Conservation (phyloP, 2,329 filamentous ascomycete genomes). For the Triangularia setosa region DNA sequence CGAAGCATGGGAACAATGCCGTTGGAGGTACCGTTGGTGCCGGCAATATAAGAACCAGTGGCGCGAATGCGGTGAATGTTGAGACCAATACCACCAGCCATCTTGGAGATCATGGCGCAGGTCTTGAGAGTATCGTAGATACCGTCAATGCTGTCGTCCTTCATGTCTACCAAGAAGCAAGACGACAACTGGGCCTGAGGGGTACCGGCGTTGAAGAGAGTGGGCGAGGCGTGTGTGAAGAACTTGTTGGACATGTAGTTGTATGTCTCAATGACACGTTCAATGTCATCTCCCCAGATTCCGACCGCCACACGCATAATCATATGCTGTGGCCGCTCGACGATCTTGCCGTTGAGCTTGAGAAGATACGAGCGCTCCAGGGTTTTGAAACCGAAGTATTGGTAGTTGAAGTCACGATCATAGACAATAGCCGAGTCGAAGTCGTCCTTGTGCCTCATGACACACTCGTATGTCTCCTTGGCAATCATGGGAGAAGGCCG, state of each 20-base stretch:
- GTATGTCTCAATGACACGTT: constrained; percentile 95
- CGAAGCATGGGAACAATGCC: constrained; percentile 96
- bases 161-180: constrained; percentile 99
- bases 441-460: constrained; percentile 95
- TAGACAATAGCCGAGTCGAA: constrained; percentile 99
- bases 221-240: constrained; percentile 97
- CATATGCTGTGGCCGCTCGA: constrained; percentile 97
- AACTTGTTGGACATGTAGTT: constrained; percentile 98
- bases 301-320: constrained; percentile 99
- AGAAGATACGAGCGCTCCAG: constrained; percentile 96
- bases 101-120: constrained; percentile 99
- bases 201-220: constrained; percentile 96
- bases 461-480: constrained; percentile 80
- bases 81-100: constrained; percentile 93
- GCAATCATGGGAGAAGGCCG: constrained; percentile 91
- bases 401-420: constrained; percentile 99
- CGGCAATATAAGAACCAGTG: constrained; percentile 95
- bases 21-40: constrained; percentile 97
- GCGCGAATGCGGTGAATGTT: constrained; percentile 96
- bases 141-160: constrained; percentile 98
- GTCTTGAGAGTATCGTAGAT: constrained; percentile 99
- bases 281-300: constrained; percentile 92
- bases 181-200: constrained; percentile 92
- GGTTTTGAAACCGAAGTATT: constrained; percentile 99
- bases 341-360: constrained; percentile 91